phyloP scores from a whole-genome alignment of 768 basidiomycete genomes.

The Trametes cinnabarina region DNA sequence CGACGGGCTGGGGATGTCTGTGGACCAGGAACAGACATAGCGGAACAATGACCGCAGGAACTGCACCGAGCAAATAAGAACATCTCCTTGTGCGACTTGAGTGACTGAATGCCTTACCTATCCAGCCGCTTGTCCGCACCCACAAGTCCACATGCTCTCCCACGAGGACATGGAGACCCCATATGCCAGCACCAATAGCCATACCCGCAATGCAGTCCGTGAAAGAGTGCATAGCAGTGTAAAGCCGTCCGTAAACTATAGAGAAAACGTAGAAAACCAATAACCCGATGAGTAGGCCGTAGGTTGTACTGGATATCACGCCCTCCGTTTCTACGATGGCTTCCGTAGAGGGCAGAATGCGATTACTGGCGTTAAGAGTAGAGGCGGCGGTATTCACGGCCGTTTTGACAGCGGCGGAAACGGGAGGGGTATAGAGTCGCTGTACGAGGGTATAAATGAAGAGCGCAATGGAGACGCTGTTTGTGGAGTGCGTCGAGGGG shows the following conservation, averaged over 20 bases:
- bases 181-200: constrained; percentile 63
- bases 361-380: neutral
- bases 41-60: constrained; percentile 60
- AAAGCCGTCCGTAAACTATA: constrained; percentile 78
- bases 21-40: constrained; percentile 76
- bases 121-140: constrained; percentile 38
- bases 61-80: no score
- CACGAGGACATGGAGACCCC: constrained; percentile 43
- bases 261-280: constrained; percentile 61
- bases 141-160: constrained; percentile 42
- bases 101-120: constrained; percentile 26
- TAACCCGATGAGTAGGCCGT: constrained; percentile 37
- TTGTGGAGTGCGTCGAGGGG: constrained; percentile 93
- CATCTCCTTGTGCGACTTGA: constrained; percentile 21
- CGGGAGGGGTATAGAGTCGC: constrained; percentile 40
- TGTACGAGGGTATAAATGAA: constrained; percentile 66
- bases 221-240: constrained; percentile 88
- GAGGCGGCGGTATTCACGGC: neutral
- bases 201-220: constrained; percentile 68
- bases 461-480: constrained; percentile 85
- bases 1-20: constrained; percentile 90
- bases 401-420: constrained; percentile 2
- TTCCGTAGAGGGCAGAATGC: constrained; percentile 23
- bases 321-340: neutral
- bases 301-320: constrained; percentile 45